A percentile compares a stretch with the other conserved stretches of the same genome.
These are phyloP conservation scores for Lipomyces spencermartinsiae DNA, from an alignment of 805 yeast species.

Conservation along the genomic window DNA sequence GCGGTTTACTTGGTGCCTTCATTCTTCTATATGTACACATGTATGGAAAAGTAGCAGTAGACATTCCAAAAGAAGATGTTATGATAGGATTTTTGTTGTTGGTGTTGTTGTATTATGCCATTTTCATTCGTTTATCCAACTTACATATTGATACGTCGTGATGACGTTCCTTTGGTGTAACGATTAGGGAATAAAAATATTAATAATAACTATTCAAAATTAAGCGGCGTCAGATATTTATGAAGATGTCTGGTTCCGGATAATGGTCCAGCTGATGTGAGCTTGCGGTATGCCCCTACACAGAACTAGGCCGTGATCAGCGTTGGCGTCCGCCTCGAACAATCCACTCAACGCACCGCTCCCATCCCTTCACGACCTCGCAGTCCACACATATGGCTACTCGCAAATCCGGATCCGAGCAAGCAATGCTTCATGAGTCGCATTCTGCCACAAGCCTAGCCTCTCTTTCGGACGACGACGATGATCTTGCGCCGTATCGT, in stretches of 20 bases:
- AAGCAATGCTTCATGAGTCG: not conserved
- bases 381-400: not conserved
- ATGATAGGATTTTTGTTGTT: not conserved
- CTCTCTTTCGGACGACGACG: slow-evolving; percentile 8
- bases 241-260: not conserved
- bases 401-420: slow-evolving; percentile 11
- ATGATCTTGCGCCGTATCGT: slow-evolving; percentile 6
- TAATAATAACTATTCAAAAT: not conserved
- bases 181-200: not conserved
- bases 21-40: not conserved
- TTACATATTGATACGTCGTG: not conserved
- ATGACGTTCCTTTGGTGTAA: not conserved
- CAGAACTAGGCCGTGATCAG: too few relatives aligned
- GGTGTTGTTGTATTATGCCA: not conserved
- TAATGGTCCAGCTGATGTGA: not conserved
- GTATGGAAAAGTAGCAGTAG: not conserved
- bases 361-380: not conserved
- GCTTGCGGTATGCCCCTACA: too few relatives aligned
- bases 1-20: not conserved
- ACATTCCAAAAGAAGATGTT: not conserved
- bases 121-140: not conserved
- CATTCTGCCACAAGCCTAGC: not conserved
- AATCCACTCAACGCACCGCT: too few relatives aligned
- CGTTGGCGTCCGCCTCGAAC: too few relatives aligned
- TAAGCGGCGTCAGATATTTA: not conserved